Conservation (phyloP, 2,329 filamentous ascomycete genomes). For the Clarireedia homoeocarpa region DNA sequence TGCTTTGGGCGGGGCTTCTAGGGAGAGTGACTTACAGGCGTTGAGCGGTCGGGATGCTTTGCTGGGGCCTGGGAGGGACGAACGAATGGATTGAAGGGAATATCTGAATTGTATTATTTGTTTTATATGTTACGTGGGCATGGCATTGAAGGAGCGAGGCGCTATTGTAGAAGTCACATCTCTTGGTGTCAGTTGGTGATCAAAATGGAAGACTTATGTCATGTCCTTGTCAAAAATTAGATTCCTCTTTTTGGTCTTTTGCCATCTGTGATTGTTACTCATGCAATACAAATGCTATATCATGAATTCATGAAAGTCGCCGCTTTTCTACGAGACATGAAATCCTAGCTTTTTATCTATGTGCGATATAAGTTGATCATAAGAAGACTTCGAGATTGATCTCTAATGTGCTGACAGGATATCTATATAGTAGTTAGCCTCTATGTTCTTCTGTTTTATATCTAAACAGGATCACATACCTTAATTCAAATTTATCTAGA, state of each 20-base stretch:
- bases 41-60: neutral
- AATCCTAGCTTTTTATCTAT: neutral
- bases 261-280: conserved; percentile 9
- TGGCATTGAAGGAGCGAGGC: conserved; percentile 19
- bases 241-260: neutral
- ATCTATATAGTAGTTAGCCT: conserved; percentile 40
- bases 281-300: conserved; percentile 20
- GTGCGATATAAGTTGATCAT: conserved; percentile 35
- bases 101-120: neutral
- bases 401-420: conserved; percentile 89
- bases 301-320: neutral
- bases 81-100: neutral
- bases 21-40: neutral
- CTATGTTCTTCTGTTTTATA: neutral
- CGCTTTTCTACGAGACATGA: neutral
- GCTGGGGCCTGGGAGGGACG: neutral
- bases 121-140: conserved; percentile 5
- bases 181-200: neutral
- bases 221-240: neutral
- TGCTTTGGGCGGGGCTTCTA: neutral
- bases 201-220: neutral
- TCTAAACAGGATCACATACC: conserved; percentile 36
- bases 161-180: conserved; percentile 10
- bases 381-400: conserved; percentile 92
- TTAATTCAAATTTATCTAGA: conserved; percentile 86